Conservation (phyloP, 2,329 filamentous ascomycete species). For the Colletotrichum godetiae region DNA sequence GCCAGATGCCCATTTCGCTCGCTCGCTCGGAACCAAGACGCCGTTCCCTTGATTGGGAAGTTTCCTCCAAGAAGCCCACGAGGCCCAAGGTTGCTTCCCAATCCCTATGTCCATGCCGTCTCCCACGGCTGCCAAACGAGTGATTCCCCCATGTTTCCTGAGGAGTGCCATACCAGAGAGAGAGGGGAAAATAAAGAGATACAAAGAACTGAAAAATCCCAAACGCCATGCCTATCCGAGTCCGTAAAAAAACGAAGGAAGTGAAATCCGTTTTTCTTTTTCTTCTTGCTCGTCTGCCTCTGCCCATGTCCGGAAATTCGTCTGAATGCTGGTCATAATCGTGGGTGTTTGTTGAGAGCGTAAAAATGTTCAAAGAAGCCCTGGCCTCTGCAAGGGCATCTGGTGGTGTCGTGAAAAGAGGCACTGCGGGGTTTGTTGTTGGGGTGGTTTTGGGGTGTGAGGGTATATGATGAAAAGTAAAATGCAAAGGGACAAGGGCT, state of each 20-base stretch:
- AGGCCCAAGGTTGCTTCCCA: conserved; percentile 19
- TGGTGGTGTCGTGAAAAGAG: conserved; percentile 18
- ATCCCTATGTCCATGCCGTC: conserved; percentile 25
- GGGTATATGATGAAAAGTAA: conserved; percentile 13
- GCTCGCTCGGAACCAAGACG: conserved; percentile 19
- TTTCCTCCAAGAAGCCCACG: conserved; percentile 4
- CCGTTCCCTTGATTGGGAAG: conserved; percentile 17
- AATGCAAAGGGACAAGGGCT: conserved; percentile 19
- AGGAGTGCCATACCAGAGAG: conserved; percentile 19
- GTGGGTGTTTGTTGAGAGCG: conserved; percentile 9
- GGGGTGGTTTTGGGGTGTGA: background rate
- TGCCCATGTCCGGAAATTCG: conserved; percentile 22
- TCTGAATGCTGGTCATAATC: conserved; percentile 33
- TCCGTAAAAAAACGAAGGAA: conserved; percentile 12
- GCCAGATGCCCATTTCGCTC: conserved; percentile 25
- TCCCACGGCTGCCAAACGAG: conserved; percentile 29
- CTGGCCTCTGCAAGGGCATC: conserved; percentile 25
- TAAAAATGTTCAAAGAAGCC: conserved; percentile 10
- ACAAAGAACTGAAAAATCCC: conserved; percentile 6
- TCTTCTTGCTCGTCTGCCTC: conserved; percentile 32
- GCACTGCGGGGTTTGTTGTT: background rate
- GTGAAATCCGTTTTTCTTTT: conserved; percentile 10
- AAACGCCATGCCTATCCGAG: conserved; percentile 25
- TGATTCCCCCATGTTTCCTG: conserved; percentile 17
- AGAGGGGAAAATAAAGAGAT: background rate